phyloP scores from a whole-genome alignment of 371 early-diverging fungal genomes.

The Apophysomyces elegans region DNA sequence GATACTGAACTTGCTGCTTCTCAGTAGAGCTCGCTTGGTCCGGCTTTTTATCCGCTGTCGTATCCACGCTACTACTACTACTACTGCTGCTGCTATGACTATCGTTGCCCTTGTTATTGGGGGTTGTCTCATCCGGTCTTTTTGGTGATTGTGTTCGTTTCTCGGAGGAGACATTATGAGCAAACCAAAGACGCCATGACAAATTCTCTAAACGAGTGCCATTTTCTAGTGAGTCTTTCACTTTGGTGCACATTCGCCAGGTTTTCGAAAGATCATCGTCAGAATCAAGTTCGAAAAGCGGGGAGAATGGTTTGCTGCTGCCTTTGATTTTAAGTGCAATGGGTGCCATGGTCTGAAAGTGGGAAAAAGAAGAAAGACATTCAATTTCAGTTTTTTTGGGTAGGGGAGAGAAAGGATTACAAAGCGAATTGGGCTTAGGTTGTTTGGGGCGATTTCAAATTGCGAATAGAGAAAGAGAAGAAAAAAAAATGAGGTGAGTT shows the following conservation, averaged over 20 bases:
- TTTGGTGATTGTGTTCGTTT: conserved; percentile 26
- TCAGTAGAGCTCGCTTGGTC: neutral
- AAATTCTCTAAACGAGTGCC: conserved; percentile 86
- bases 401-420: conserved; percentile 2
- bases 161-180: conserved; percentile 69
- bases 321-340: conserved; percentile 76
- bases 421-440: conserved; percentile 7
- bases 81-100: conserved; percentile 6
- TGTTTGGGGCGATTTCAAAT: conserved; percentile 7
- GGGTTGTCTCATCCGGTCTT: conserved; percentile 19
- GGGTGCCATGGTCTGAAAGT: conserved; percentile 60
- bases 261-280: conserved; percentile 74
- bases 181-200: conserved; percentile 86
- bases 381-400: neutral
- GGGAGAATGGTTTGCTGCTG: conserved; percentile 63
- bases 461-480: neutral
- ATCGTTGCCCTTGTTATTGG: conserved; percentile 2
- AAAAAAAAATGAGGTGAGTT: conserved; percentile 7
- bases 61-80: neutral
- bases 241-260: conserved; percentile 88
- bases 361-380: conserved; percentile 5
- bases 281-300: conserved; percentile 67
- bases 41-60: neutral
- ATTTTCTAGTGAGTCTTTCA: conserved; percentile 85
- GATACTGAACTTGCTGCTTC: neutral